phyloP scores from a whole-genome alignment of 2,329 filamentous ascomycete species.

The Aspergillus sp. region DNA sequence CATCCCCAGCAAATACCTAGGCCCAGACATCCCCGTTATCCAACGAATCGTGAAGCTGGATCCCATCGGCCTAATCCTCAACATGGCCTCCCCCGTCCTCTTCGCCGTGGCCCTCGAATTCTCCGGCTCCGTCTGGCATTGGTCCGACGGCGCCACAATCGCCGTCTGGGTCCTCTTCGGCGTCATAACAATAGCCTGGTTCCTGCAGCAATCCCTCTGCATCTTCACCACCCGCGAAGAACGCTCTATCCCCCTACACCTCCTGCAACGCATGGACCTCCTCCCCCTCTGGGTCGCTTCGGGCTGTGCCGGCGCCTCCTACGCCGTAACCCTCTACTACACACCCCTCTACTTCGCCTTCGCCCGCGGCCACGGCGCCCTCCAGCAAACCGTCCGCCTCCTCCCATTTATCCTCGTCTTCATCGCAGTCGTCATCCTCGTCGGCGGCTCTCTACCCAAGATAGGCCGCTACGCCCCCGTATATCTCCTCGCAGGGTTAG shows the following conservation, averaged over 20 bases:
- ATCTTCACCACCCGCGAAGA: slow-evolving; percentile 46
- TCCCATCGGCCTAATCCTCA: slow-evolving; percentile 48
- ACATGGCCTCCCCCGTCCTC: slow-evolving; percentile 40
- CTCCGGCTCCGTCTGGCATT: slow-evolving; percentile 51
- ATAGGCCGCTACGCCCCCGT: slow-evolving; percentile 22
- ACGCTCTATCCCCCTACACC: slow-evolving; percentile 52
- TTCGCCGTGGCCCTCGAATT: slow-evolving; percentile 53
- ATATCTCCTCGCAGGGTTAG: slow-evolving; percentile 24
- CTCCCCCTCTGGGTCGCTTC: slow-evolving; percentile 48
- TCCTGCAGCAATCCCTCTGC: slow-evolving; percentile 45
- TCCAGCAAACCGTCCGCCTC: slow-evolving; percentile 31
- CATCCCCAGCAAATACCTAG: slow-evolving; percentile 33
- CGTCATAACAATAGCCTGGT: slow-evolving; percentile 46
- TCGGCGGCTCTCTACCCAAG: slow-evolving; percentile 23
- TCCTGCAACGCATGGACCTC: slow-evolving; percentile 40
- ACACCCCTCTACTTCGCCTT: slow-evolving; percentile 59
- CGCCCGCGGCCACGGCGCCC: slow-evolving; percentile 40
- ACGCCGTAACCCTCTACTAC: slow-evolving; percentile 50
- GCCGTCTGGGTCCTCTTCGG: slow-evolving; percentile 36
- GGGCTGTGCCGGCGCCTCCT: slow-evolving; percentile 33
- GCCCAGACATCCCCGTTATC: slow-evolving; percentile 19
- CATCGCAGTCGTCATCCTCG: slow-evolving; percentile 19
- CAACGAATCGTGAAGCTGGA: slow-evolving; percentile 42
- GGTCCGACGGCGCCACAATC: slow-evolving; percentile 38
- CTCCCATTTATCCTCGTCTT: slow-evolving; percentile 32